Conservation (phyloP, 441 rosid genomes). For the Euphorbia celastroides region DNA sequence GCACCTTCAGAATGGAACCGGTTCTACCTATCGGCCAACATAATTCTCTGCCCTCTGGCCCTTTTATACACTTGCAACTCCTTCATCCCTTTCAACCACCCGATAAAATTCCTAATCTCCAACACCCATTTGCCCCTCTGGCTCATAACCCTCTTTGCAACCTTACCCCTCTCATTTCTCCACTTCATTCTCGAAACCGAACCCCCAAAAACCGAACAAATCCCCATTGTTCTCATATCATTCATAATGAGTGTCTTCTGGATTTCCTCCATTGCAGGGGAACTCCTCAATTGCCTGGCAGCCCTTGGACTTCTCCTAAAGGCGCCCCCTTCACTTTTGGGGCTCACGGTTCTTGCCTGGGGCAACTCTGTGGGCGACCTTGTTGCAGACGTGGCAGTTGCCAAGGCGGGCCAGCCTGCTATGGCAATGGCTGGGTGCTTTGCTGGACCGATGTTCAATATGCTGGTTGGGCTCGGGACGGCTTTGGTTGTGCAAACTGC, state of each 20-base stretch:
- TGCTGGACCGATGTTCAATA: constrained; percentile 96
- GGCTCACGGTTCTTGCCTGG: constrained; percentile 94
- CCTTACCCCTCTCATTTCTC: constrained; percentile 65
- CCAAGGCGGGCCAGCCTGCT: constrained; percentile 93
- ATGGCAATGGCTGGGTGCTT: constrained; percentile 99
- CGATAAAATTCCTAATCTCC: constrained; percentile 67
- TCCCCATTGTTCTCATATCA: constrained; percentile 54
- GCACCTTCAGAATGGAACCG: constrained; percentile 79
- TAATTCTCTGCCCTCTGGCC: constrained; percentile 69
- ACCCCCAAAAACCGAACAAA: constrained; percentile 80
- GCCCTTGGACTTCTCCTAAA: constrained; percentile 73
- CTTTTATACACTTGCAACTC: constrained; percentile 76
- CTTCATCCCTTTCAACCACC: constrained; percentile 71
- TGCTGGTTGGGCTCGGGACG: constrained; percentile 90
- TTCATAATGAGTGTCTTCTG: constrained; percentile 92
- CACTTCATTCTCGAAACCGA: constrained; percentile 72
- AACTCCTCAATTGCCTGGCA: constrained; percentile 76
- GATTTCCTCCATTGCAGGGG: constrained; percentile 91
- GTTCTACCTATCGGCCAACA: constrained; percentile 68
- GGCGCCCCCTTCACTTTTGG: constrained; percentile 75
- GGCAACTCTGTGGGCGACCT: constrained; percentile 97
- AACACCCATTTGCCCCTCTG: constrained; percentile 72
- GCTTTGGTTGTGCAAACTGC: constrained; percentile 81
- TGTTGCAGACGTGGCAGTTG: constrained; percentile 92
- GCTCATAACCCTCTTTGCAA: constrained; percentile 59